Percentiles rank a stretch among this genome's conserved stretches.
Evolutionary conservation across 345 rosid species (phyloP).

Genomic region (Cardamine resedifolia): DNA sequence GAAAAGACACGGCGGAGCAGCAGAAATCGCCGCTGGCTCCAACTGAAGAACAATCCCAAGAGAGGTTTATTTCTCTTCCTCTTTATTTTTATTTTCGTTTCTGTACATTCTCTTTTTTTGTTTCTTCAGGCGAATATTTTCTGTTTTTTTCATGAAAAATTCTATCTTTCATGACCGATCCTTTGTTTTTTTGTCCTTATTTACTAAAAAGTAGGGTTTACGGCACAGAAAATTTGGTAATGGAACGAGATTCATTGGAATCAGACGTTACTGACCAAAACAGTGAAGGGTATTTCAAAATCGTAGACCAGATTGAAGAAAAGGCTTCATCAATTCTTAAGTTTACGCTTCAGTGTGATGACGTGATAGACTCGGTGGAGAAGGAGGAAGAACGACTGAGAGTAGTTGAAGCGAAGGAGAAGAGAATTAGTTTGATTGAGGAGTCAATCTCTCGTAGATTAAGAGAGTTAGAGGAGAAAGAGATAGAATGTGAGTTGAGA

Average conservation of each 20-base stretch:
- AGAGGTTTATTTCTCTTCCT: background rate
- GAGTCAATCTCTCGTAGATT: background rate
- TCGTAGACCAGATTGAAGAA: slow-evolving; percentile 9
- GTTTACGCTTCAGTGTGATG: background rate
- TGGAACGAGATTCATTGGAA: slow-evolving; percentile 1
- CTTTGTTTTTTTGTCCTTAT: background rate
- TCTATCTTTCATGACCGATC: background rate
- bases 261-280: background rate
- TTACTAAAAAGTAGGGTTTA: slow-evolving; percentile 2
- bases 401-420: slow-evolving; percentile 8
- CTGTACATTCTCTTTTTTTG: background rate
- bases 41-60: background rate
- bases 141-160: background rate
- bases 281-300: background rate
- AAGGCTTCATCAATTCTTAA: background rate
- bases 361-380: background rate
- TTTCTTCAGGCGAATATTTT: background rate
- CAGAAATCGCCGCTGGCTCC: background rate
- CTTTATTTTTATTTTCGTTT: no score
- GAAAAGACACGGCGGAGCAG: slow-evolving; percentile 6
- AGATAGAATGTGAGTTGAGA: slow-evolving; percentile 1
- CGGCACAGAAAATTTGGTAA: background rate
- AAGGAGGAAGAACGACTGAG: slow-evolving; percentile 11
- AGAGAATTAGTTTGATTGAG: background rate
- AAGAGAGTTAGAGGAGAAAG: slow-evolving; percentile 3